Conservation (phyloP, 2,329 filamentous ascomycete species). For the Lachnellula occidentalis region DNA sequence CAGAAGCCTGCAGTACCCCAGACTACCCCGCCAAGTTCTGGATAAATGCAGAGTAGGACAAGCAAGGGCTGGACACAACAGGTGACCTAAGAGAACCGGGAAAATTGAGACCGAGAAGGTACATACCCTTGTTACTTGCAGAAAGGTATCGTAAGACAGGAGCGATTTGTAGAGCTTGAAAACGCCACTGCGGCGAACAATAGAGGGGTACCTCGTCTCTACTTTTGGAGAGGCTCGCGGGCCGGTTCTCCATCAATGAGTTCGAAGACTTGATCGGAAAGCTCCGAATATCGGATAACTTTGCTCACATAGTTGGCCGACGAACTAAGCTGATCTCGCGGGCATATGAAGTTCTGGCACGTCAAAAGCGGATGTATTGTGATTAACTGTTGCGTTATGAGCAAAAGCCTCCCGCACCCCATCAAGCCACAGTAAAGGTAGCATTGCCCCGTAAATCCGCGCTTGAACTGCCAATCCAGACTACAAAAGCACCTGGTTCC, state of each 20-base stretch:
- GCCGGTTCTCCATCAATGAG: not conserved
- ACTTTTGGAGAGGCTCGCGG: not conserved
- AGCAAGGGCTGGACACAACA: not conserved
- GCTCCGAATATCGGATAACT: no score
- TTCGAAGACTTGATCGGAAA: no score
- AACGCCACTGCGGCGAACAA: not conserved
- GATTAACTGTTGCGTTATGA: not conserved
- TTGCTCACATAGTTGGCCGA: no score
- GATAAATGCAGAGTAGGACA: not conserved
- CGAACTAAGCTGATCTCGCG: no score
- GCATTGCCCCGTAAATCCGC: slow-evolving; percentile 49
- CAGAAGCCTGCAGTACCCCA: not conserved
- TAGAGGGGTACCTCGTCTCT: not conserved
- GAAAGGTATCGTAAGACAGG: not conserved
- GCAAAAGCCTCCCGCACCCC: not conserved
- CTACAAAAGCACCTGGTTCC: slow-evolving; percentile 62
- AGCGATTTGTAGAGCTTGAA: not conserved
- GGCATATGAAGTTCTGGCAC: no score
- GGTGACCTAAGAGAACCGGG: not conserved
- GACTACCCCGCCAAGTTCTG: slow-evolving; percentile 4
- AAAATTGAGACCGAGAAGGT: slow-evolving; percentile 5
- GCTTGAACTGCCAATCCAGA: slow-evolving; percentile 57
- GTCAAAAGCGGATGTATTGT: not conserved
- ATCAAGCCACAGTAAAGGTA: slow-evolving; percentile 44
- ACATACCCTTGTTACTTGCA: not conserved